These are phyloP conservation scores for Thymus mandschuricus DNA, from an alignment of 257 asterid species.

Conservation along the genomic window DNA sequence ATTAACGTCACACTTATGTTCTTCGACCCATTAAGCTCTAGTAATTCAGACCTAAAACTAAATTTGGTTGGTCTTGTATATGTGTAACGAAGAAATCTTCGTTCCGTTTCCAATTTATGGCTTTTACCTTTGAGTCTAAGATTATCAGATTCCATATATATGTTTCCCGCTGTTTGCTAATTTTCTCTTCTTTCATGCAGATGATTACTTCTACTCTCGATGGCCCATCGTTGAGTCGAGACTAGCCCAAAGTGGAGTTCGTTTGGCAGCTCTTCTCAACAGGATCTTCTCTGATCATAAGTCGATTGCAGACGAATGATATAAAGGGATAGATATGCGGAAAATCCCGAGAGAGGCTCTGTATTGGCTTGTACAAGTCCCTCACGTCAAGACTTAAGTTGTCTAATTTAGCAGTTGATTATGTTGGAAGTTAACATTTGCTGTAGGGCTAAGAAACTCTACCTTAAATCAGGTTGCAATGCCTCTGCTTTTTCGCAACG, in stretches of 20 bases:
- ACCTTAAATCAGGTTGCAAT: conserved; percentile 8
- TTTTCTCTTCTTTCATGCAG: conserved; percentile 37
- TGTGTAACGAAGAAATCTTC: neutral
- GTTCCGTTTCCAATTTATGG: neutral
- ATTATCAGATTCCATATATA: too few species aligned
- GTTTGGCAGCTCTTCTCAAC: conserved; percentile 89
- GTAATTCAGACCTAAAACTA: neutral
- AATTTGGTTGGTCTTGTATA: neutral
- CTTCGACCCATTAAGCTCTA: conserved; percentile 15
- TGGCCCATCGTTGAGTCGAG: conserved; percentile 83
- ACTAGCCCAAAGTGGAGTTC: conserved; percentile 76
- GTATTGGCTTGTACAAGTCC: conserved; percentile 34
- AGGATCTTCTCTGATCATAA: conserved; percentile 47
- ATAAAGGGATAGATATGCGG: conserved; percentile 27
- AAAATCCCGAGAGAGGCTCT: conserved; percentile 16
- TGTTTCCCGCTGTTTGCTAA: too few species aligned
- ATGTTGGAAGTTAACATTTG: conserved; percentile 40
- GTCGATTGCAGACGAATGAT: conserved; percentile 57
- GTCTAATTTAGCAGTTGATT: conserved; percentile 32
- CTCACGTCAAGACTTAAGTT: conserved; percentile 39
- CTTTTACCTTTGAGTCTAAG: neutral
- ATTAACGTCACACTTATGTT: conserved; percentile 5
- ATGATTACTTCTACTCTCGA: conserved; percentile 81
- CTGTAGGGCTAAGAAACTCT: conserved; percentile 23
- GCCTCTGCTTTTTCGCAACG: conserved; percentile 21